Evolutionary conservation across 225 moss, liverwort and hornwort species (phyloP).

Genomic region (Asterella californica): DNA sequence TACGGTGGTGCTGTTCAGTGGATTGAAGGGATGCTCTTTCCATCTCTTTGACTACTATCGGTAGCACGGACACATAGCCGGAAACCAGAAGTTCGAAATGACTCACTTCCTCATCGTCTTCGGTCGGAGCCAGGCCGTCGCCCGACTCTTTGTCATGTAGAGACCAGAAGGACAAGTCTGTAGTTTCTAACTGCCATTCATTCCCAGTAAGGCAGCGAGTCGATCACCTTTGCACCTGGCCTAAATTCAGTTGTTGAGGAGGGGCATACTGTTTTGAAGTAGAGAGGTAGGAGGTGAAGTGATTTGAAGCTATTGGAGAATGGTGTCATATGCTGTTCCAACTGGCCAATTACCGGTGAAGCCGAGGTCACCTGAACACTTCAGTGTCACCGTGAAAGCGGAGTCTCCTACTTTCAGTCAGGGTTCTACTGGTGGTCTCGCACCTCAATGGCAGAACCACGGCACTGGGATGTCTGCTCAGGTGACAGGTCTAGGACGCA

Average conservation of each 20-base stretch:
- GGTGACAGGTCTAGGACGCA: neutral
- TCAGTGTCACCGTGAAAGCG: constrained; percentile 27
- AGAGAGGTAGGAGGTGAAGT: constrained; percentile 4
- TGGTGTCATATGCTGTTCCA: constrained; percentile 31
- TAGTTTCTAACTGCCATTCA: neutral
- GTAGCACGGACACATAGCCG: constrained; percentile 13
- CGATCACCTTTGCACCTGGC: neutral
- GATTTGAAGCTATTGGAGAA: constrained; percentile 18
- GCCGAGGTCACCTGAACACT: constrained; percentile 27
- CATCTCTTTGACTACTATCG: constrained; percentile 28
- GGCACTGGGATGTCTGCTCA: constrained; percentile 20
- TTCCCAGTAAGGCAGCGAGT: constrained; percentile 1
- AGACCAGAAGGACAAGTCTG: neutral
- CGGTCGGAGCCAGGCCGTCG: constrained; percentile 21
- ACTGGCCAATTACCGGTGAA: constrained; percentile 28
- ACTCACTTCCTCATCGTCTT: constrained; percentile 19
- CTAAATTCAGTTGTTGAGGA: neutral
- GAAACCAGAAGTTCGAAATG: constrained; percentile 4
- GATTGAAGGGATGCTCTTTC: constrained; percentile 23
- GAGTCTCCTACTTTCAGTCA: constrained; percentile 19
- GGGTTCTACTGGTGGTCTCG: constrained; percentile 18
- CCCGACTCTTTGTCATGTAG: constrained; percentile 20
- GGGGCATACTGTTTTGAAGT: constrained; percentile 2
- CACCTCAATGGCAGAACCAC: constrained; percentile 31
- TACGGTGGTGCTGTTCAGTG: constrained; percentile 32